Evolutionary conservation across 306 rosid genomes (phyloP).

Genomic region (Sophora flavescens): DNA sequence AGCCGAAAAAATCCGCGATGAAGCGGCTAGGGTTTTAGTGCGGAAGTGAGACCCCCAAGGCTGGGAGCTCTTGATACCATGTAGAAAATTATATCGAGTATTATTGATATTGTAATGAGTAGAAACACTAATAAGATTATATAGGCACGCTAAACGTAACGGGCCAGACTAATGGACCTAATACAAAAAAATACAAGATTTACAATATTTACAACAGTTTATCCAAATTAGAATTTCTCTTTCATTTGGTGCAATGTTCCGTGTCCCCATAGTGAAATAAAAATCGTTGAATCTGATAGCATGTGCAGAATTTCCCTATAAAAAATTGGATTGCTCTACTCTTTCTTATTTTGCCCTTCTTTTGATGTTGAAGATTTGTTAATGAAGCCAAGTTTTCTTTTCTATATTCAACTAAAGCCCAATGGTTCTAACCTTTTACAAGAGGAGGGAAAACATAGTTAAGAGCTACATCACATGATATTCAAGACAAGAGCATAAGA

Average conservation of each 20-base stretch:
- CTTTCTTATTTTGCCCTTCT: background rate
- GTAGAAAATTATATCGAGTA: no score
- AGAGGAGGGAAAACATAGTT: constrained; percentile 11
- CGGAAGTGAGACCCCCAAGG: no score
- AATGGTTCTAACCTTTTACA: constrained; percentile 16
- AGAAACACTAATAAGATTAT: no score
- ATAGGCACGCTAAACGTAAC: no score
- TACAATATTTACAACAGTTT: no score
- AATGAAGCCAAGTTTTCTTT: constrained; percentile 30
- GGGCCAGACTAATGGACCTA: no score
- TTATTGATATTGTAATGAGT: no score
- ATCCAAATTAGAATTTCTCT: constrained; percentile 22
- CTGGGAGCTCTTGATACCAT: no score
- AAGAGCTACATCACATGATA: constrained; percentile 12
- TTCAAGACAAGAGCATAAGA: background rate
- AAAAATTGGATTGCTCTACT: constrained; percentile 12
- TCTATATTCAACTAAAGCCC: constrained; percentile 12
- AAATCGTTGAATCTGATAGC: constrained; percentile 5
- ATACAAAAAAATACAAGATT: no score
- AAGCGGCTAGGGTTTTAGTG: no score
- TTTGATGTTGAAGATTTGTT: constrained; percentile 35
- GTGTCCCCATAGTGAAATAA: constrained; percentile 7
- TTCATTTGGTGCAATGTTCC: constrained; percentile 30
- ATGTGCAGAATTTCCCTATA: background rate
- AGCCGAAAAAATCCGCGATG: no score